Conservation (phyloP, 2,329 filamentous ascomycete species). For the Sarocladium strictum region DNA sequence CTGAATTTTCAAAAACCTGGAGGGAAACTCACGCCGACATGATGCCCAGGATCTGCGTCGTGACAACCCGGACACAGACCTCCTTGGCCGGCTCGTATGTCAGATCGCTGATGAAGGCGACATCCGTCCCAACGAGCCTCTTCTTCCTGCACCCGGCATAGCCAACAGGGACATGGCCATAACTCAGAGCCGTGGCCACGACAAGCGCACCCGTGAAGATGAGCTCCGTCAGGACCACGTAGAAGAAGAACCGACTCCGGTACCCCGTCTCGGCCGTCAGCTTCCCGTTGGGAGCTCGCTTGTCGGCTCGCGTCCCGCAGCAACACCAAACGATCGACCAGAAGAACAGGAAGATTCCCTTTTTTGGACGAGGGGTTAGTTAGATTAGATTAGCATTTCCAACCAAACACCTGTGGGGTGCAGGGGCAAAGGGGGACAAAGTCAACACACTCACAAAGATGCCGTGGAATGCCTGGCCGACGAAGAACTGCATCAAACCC, state of each 20-base stretch:
- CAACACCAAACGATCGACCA: background rate
- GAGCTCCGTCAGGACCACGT: conserved; percentile 8
- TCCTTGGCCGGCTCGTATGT: background rate
- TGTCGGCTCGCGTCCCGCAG: background rate
- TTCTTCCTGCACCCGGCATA: background rate
- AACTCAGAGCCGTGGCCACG: conserved; percentile 6
- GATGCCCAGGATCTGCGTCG: conserved; percentile 2
- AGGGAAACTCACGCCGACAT: background rate
- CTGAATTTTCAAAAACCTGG: no score
- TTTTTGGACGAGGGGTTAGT: no score
- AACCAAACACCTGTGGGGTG: no score
- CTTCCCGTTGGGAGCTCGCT: background rate
- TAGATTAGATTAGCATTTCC: no score
- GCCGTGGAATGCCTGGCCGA: conserved; percentile 1
- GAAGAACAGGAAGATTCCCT: conserved; percentile 8
- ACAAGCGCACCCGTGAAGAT: conserved; percentile 7
- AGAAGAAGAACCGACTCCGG: conserved; percentile 10
- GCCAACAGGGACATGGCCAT: background rate
- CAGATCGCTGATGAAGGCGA: background rate
- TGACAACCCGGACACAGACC: background rate
- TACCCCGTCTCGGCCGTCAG: background rate
- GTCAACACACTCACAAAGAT: conserved; percentile 6
- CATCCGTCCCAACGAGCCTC: background rate
- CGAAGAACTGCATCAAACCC: background rate
- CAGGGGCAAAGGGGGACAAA: no score